Percentiles rank a stretch among this genome's conserved stretches.
Evolutionary conservation across 208 protist species (phyloP).

Genomic region (Trypanosoma platydactyli): DNA sequence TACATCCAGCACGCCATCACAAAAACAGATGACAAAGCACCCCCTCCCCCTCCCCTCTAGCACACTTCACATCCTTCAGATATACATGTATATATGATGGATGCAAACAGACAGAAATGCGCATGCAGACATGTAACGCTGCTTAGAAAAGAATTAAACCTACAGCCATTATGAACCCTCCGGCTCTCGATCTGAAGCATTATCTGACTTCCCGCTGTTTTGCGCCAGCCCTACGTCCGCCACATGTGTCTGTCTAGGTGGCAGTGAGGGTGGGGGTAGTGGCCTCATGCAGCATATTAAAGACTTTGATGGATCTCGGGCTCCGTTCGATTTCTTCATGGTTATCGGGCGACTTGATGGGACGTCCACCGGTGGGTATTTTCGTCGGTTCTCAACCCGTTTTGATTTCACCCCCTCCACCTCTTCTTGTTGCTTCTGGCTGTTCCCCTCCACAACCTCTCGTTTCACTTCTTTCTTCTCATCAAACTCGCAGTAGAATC

Average conservation of each 20-base stretch:
- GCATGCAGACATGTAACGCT: neutral
- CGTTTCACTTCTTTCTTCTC: neutral
- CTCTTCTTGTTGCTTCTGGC: neutral
- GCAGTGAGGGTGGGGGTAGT: slow-evolving; percentile 8
- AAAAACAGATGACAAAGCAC: neutral
- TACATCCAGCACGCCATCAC: neutral
- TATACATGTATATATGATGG: neutral
- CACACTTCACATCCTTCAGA: too few species aligned
- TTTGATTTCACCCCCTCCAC: neutral
- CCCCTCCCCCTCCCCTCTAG: neutral
- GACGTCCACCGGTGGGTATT: too few species aligned
- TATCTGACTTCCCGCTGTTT: neutral
- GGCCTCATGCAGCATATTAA: neutral
- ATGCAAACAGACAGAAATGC: slow-evolving; percentile 5
- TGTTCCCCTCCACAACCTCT: neutral
- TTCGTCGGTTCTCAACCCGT: too few species aligned
- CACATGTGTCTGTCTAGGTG: neutral
- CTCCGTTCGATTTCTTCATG: slow-evolving; percentile 2
- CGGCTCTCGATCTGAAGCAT: neutral
- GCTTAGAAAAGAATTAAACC: neutral
- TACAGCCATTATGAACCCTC: too few species aligned
- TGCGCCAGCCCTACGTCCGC: neutral
- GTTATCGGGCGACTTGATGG: slow-evolving; percentile 1
- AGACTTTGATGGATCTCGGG: neutral
- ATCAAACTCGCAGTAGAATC: neutral